Percentiles rank a stretch among this genome's conserved stretches.
These are phyloP conservation scores for Clarireedia hainanense DNA, from an alignment of 2,329 filamentous ascomycete species.

Conservation along the genomic window DNA sequence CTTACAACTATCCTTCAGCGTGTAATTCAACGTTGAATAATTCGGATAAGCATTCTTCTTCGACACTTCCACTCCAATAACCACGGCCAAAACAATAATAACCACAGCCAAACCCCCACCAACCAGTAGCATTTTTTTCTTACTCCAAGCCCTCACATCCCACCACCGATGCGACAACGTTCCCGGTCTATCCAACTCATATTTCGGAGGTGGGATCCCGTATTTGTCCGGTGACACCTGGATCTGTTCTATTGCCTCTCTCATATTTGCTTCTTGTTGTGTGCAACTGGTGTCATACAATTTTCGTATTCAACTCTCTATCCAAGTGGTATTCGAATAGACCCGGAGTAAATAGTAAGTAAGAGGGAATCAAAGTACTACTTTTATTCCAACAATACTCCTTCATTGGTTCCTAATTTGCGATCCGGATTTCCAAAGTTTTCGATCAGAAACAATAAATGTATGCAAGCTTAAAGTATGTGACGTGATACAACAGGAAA, in stretches of 20 bases:
- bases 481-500: no score
- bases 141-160: slow-evolving; percentile 46
- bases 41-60: slow-evolving; percentile 35
- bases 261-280: neutral
- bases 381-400: no score
- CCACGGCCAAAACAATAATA: slow-evolving; percentile 40
- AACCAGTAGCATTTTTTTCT: slow-evolving; percentile 41
- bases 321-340: neutral
- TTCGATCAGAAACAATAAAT: no score
- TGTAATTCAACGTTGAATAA: slow-evolving; percentile 35
- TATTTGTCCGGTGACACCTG: slow-evolving; percentile 6
- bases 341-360: no score
- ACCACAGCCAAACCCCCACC: slow-evolving; percentile 29
- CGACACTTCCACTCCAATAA: slow-evolving; percentile 34
- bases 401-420: no score
- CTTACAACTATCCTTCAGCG: slow-evolving; percentile 34
- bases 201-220: slow-evolving; percentile 13
- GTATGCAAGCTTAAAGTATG: no score
- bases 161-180: slow-evolving; percentile 30
- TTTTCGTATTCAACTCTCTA: neutral
- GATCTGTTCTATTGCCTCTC: neutral
- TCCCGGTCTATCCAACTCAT: slow-evolving; percentile 17
- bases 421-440: no score
- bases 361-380: no score
- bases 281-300: no score